Conservation (phyloP, 169 alveolate genomes). For the Eimeria brunetti region DNA sequence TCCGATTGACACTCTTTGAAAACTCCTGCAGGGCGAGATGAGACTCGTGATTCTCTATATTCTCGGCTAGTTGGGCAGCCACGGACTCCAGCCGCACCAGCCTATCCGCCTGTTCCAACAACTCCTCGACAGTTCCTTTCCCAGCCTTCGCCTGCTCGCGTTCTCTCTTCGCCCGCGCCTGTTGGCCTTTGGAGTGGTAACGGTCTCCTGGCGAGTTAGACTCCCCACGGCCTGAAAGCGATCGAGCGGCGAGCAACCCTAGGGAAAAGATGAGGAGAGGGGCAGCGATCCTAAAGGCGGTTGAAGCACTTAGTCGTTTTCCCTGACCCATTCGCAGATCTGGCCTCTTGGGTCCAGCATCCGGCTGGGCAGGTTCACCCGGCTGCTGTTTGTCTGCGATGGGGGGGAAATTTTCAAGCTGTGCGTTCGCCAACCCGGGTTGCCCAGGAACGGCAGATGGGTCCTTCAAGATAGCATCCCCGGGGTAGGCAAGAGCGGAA, state of each 20-base stretch:
- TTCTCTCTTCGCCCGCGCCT: not conserved
- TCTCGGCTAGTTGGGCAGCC: slow-evolving; percentile 13
- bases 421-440: not conserved
- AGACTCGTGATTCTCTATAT: not conserved
- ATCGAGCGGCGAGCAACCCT: not conserved
- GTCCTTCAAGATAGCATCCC: not conserved
- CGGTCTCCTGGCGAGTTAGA: not conserved
- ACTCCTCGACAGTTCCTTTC: not conserved
- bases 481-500: not conserved
- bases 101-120: not conserved
- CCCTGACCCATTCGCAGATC: not conserved
- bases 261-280: not conserved
- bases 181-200: not conserved
- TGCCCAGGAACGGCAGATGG: not conserved
- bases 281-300: not conserved
- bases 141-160: not conserved
- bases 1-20: not conserved
- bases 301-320: too few relatives aligned
- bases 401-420: not conserved
- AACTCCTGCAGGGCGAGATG: not conserved
- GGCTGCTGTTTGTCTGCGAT: not conserved
- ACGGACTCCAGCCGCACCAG: slow-evolving; percentile 6
- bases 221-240: not conserved
- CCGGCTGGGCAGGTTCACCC: not conserved
- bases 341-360: not conserved